Evolutionary conservation across 306 rosid genomes (phyloP), one percentile per base, ranked within the genome.

Genomic region (Acmispon strigosus): DNA sequence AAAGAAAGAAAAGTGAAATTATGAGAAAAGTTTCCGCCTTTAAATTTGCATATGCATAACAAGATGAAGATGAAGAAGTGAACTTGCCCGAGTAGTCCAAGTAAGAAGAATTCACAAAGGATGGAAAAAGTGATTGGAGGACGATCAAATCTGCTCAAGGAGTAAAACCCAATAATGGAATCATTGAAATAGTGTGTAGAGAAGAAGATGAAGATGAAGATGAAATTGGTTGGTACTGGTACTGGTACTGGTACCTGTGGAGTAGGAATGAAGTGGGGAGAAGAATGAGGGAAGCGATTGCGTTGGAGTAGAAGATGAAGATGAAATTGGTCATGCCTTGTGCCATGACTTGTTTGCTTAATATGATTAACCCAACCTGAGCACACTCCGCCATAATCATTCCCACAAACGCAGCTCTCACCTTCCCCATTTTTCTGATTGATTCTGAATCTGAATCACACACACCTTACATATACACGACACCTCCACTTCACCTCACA

Each of bases 371-470:
- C 3, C 87, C 87, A 69, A 83, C 88, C 60, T 86, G 97, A 1
- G 89, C 89, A 75, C 84, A 70, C 74, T 88, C 96, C 0, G 89
- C 87, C 70, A 83, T 57, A 3, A 86, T 72, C 96, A 91, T 91
- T 57, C 92, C 97, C 32, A 86, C 72, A 39, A 80, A 80, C 1
- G 97, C 86, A 34, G 80, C 67, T 2, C 68, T 75, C 18, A 76
- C 12, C 39, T 72, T 72, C 73, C 79, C 85, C 93, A 87, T 87
- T 41, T 34, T 27, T 4, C n/a, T n/a, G n/a, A n/a, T n/a, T 27
- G 32, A 27, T 27, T 37, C 34, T 32, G 37, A 6, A 4, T 32
- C 37, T 5, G 37, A 32, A 32, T 4, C 0, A 32, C 43, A 39
- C 43, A 39, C 11, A 9, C 43, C 37, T 5, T 5, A 32, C 37